phyloP scores from a whole-genome alignment of 2,329 filamentous ascomycete species.

The Colletotrichum tofieldiae region DNA sequence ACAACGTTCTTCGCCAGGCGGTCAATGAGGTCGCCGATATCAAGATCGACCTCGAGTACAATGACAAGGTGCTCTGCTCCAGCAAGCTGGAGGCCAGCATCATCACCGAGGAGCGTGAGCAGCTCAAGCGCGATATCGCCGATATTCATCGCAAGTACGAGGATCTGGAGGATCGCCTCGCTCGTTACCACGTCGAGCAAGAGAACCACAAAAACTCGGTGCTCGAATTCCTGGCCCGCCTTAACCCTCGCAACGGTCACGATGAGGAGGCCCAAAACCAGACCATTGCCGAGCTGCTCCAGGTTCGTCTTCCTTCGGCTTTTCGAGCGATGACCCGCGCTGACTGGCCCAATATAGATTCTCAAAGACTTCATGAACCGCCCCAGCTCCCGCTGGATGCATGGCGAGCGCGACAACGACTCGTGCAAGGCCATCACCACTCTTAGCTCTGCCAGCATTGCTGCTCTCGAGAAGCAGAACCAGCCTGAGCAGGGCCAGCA shows the following conservation, averaged over 20 bases:
- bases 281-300: conserved; percentile 49
- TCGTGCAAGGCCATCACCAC: conserved; percentile 25
- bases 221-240: conserved; percentile 37
- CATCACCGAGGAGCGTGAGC: conserved; percentile 36
- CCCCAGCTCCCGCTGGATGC: conserved; percentile 35
- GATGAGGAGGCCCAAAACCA: conserved; percentile 38
- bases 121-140: conserved; percentile 45
- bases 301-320: conserved; percentile 20
- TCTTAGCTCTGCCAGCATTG: conserved; percentile 36
- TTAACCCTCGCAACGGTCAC: conserved; percentile 30
- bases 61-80: conserved; percentile 47
- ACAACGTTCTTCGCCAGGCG: conserved; percentile 44
- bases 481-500: conserved; percentile 10
- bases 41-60: conserved; percentile 52
- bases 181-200: conserved; percentile 39
- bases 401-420: conserved; percentile 17
- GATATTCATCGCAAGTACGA: conserved; percentile 46
- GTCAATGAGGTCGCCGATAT: conserved; percentile 46
- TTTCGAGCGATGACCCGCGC: not conserved
- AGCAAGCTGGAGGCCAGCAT: conserved; percentile 41
- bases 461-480: conserved; percentile 35
- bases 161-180: conserved; percentile 44
- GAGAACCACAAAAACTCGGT: conserved; percentile 42
- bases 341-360: conserved; percentile 16
- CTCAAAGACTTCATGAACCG: conserved; percentile 33